Evolutionary conservation across 2,329 filamentous ascomycete genomes (phyloP), one percentile per base, ranked within the genome.

Genomic region (Fusarium miscanthi): DNA sequence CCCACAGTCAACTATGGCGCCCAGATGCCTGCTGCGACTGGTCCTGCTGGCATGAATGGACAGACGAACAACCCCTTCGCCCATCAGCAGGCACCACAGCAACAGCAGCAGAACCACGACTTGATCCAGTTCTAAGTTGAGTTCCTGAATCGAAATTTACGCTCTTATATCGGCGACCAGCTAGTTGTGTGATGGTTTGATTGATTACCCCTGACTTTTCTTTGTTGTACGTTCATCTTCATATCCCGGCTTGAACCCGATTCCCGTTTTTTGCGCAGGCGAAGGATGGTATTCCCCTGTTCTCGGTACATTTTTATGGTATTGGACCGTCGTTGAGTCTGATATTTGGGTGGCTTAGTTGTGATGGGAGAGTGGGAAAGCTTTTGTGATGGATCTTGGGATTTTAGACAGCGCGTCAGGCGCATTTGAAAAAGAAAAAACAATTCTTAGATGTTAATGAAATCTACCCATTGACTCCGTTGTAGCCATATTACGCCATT

Each of bases 21-120:
- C 35, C 84, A 84, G 66, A 82, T 89, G 73, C 87, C 88, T 25
- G 86, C 87, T 40, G 86, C 87, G 19, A 89, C 89, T 12, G 87
- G 88, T 0, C 87, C 87, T 19, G 87, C 87, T 5, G 86, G 86
- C 14, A 84, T 88, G 82, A 88, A 87, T 71, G 86, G 88, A 30
- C 84, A 84, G 62, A 84, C 79, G 67, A 86, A 82, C 79, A 92
- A 91, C 74, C 89, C 90, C 0, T 91, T 91, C 76, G 87, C 86
- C n/a, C 79, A 75, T 21, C 78, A 84, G 74, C 81, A 84, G 71
- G 63, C 41, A 40, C 69, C 69, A 69, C 87, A 87, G 76, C 84
- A 85, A 69, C 82, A 84, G 65, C 81, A 81, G 48, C 86, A 87
- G 76, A 84, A 85, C 69, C 85, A 88, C 79, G 89, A 91, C 77